Conservation (phyloP, 2,329 filamentous ascomycete species). For the Dothideomycetidae sp. region DNA sequence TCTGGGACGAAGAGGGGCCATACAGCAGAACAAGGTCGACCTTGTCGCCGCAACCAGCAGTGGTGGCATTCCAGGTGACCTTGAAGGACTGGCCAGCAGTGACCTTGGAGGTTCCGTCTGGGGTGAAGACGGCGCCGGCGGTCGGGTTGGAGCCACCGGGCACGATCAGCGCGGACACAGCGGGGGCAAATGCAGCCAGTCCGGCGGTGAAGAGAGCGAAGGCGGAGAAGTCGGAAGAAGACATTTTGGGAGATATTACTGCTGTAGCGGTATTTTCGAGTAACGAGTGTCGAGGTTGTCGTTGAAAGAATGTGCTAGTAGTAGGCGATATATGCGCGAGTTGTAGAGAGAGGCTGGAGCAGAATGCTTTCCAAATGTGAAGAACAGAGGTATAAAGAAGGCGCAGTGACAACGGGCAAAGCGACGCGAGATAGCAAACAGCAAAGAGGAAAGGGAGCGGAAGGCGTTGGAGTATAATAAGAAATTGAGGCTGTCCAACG, state of each 20-base stretch:
- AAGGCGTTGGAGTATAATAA: not conserved
- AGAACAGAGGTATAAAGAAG: not conserved
- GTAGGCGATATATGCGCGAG: too few relatives aligned
- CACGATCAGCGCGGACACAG: conserved; percentile 33
- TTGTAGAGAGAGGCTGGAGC: not conserved
- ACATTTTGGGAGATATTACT: conserved; percentile 12
- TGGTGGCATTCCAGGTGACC: conserved; percentile 43
- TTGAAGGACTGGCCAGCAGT: conserved; percentile 41
- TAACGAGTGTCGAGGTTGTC: not conserved
- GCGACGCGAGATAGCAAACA: not conserved
- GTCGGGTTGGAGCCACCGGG: conserved; percentile 20
- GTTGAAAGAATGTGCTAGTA: not conserved
- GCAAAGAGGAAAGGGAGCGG: not conserved
- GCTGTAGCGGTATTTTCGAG: not conserved
- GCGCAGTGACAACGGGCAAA: not conserved
- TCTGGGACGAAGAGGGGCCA: conserved; percentile 40
- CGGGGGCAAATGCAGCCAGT: conserved; percentile 34
- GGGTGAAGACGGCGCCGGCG: conserved; percentile 43
- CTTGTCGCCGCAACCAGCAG: conserved; percentile 22
- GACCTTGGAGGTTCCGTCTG: conserved; percentile 38
- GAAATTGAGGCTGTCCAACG: not conserved
- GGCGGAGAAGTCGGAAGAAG: conserved; percentile 24
- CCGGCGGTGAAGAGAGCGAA: conserved; percentile 39
- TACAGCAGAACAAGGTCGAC: conserved; percentile 47
- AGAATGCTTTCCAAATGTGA: not conserved